Percentiles rank a stretch among this genome's conserved stretches.
Conservation (phyloP, 1,139 yeast species). For the Candida anutae region DNA sequence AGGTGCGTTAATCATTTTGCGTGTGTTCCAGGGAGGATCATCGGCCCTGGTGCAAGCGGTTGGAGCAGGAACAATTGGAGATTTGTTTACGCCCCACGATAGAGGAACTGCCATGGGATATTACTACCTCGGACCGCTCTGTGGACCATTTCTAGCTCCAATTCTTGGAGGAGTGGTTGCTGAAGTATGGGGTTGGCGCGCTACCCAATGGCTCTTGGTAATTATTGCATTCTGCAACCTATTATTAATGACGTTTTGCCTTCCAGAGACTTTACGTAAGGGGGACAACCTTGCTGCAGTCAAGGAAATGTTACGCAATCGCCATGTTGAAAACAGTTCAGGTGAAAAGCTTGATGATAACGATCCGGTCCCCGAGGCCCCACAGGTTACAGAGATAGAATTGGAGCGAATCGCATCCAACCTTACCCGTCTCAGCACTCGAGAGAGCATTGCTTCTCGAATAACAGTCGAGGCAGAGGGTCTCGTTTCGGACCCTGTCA, state of each 20-base stretch:
- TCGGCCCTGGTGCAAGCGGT: slow-evolving; percentile 85
- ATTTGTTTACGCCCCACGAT: slow-evolving; percentile 56
- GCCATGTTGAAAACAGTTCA: slow-evolving; percentile 1
- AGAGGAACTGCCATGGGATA: slow-evolving; percentile 79
- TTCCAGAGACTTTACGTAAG: slow-evolving; percentile 71
- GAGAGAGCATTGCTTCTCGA: slow-evolving; percentile 1
- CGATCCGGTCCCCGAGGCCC: not conserved
- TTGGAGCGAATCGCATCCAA: slow-evolving; percentile 15
- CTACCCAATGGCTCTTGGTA: slow-evolving; percentile 81
- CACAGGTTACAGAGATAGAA: slow-evolving; percentile 8
- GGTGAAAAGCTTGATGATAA: not conserved
- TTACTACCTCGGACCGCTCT: slow-evolving; percentile 72
- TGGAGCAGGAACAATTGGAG: slow-evolving; percentile 86
- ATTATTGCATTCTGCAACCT: slow-evolving; percentile 54
- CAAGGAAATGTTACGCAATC: slow-evolving; percentile 21
- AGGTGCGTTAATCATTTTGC: slow-evolving; percentile 54
- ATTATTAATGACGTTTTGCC: slow-evolving; percentile 40
- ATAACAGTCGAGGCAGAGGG: slow-evolving; percentile 15
- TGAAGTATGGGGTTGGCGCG: slow-evolving; percentile 76
- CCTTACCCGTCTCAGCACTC: slow-evolving; percentile 7
- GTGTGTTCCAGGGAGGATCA: slow-evolving; percentile 71
- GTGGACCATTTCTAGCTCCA: slow-evolving; percentile 79
- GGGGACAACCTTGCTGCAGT: slow-evolving; percentile 47
- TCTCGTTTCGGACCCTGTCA: slow-evolving; percentile 27
- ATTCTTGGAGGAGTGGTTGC: slow-evolving; percentile 75